Evolutionary conservation across 2,329 filamentous ascomycete species (phyloP).

Genomic region (Cladophialophora carrionii): DNA sequence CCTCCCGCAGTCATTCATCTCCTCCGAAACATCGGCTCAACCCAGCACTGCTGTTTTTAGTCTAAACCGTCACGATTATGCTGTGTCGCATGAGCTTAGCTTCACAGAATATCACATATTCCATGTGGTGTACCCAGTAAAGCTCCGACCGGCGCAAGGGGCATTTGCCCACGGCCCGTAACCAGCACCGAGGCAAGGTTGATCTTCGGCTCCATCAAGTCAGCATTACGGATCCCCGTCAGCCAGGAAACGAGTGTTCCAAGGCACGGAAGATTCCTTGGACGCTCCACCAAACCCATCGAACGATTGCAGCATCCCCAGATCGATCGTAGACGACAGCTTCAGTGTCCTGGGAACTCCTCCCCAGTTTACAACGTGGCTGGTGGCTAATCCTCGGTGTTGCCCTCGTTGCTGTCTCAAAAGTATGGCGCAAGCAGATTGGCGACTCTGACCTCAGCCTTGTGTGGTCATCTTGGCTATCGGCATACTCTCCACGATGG

Average conservation of each 20-base stretch:
- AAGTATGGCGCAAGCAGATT: background rate
- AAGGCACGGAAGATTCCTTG: slow-evolving; percentile 1
- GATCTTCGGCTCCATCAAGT: slow-evolving; percentile 1
- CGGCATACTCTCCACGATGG: background rate
- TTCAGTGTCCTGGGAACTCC: background rate
- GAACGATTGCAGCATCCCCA: background rate
- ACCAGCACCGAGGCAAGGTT: slow-evolving; percentile 6
- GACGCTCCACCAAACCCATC: background rate
- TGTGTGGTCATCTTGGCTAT: slow-evolving; percentile 2
- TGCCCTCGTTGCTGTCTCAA: background rate
- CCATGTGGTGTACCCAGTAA: background rate
- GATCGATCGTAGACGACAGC: background rate
- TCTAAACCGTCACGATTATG: background rate
- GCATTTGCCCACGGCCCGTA: background rate
- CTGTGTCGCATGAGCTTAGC: background rate
- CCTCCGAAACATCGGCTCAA: slow-evolving; percentile 1
- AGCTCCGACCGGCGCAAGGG: background rate
- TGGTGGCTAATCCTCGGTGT: slow-evolving; percentile 8
- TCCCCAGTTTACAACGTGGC: background rate
- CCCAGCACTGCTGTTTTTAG: background rate
- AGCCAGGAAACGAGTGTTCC: background rate
- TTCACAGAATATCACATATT: background rate
- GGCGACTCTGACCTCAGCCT: slow-evolving; percentile 13
- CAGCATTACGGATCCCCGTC: background rate
- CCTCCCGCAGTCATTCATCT: background rate